A percentile compares a stretch with the other conserved stretches of the same genome.
These are phyloP conservation scores for Albatrellus sp. DNA, from an alignment of 1,284 basidiomycete species.

Conservation along the genomic window DNA sequence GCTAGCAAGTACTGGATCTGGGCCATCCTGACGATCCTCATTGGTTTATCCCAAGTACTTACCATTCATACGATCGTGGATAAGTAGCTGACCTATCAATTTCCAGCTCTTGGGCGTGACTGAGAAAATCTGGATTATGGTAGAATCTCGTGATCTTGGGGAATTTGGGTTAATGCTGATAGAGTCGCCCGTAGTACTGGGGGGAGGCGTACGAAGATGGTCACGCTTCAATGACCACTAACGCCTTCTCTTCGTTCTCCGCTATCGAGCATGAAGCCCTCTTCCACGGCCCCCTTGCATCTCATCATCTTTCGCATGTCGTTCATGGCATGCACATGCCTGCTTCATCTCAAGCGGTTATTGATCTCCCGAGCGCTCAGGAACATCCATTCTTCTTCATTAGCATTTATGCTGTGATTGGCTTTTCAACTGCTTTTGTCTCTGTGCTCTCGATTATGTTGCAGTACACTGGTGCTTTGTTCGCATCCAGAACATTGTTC, in stretches of 20 bases:
- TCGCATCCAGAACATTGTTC: slow-evolving; percentile 51
- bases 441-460: slow-evolving; percentile 32
- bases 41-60: slow-evolving; percentile 33
- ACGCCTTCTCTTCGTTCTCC: slow-evolving; percentile 19
- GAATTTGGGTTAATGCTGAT: neutral
- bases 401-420: slow-evolving; percentile 46
- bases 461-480: slow-evolving; percentile 50
- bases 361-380: slow-evolving; percentile 30
- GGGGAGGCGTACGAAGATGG: slow-evolving; percentile 39
- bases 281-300: slow-evolving; percentile 24
- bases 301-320: slow-evolving; percentile 22
- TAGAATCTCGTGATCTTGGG: slow-evolving; percentile 17
- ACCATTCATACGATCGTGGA: neutral
- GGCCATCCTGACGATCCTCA: slow-evolving; percentile 34
- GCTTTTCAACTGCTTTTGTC: slow-evolving; percentile 32
- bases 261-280: slow-evolving; percentile 21
- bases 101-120: slow-evolving; percentile 28
- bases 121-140: slow-evolving; percentile 69
- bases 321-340: slow-evolving; percentile 10
- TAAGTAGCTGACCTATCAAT: neutral
- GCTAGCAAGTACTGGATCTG: slow-evolving; percentile 54
- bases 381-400: slow-evolving; percentile 54
- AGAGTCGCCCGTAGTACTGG: slow-evolving; percentile 31
- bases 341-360: neutral
- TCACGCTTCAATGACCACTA: slow-evolving; percentile 9